These are phyloP conservation scores for Coniochaeta hoffmannii DNA, from an alignment of 2,329 filamentous ascomycete species.

Conservation along the genomic window DNA sequence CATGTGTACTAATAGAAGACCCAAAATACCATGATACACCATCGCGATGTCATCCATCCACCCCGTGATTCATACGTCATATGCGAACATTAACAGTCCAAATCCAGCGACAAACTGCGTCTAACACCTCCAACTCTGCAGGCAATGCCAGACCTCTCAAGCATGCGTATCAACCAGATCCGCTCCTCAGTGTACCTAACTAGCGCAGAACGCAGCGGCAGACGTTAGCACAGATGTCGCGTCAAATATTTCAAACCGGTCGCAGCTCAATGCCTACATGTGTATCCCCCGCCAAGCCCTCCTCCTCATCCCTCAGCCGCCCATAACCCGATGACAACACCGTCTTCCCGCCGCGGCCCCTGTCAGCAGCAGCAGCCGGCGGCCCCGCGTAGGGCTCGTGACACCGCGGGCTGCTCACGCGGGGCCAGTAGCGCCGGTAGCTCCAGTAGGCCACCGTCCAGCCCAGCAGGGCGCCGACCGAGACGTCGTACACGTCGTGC, in stretches of 20 bases:
- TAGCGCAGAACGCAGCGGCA: not conserved
- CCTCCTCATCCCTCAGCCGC: conserved; percentile 47
- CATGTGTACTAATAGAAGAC: conserved; percentile 22
- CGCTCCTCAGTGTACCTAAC: not conserved
- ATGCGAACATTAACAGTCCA: not conserved
- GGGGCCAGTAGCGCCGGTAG: conserved; percentile 58
- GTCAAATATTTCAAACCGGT: not conserved
- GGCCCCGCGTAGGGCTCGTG: conserved; percentile 50
- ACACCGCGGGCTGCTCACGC: conserved; percentile 42
- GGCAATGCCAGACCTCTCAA: not conserved
- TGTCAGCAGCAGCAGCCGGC: conserved; percentile 5
- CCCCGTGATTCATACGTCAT: not conserved
- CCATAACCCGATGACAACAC: conserved; percentile 20
- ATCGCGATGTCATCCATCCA: conserved; percentile 6
- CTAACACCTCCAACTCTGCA: not conserved
- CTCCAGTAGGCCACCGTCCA: conserved; percentile 56
- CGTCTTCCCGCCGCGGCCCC: conserved; percentile 10
- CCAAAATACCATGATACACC: conserved; percentile 3
- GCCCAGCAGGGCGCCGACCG: conserved; percentile 52
- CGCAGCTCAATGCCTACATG: conserved; percentile 26
- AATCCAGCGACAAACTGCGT: not conserved
- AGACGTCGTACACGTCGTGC: conserved; percentile 65
- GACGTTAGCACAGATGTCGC: not conserved
- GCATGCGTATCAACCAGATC: not conserved
- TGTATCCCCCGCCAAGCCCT: conserved; percentile 24